Percentiles rank a stretch among this genome's conserved stretches.
These are phyloP conservation scores for Fistulinella prunicolor DNA, from an alignment of 768 basidiomycete species.

Conservation along the genomic window DNA sequence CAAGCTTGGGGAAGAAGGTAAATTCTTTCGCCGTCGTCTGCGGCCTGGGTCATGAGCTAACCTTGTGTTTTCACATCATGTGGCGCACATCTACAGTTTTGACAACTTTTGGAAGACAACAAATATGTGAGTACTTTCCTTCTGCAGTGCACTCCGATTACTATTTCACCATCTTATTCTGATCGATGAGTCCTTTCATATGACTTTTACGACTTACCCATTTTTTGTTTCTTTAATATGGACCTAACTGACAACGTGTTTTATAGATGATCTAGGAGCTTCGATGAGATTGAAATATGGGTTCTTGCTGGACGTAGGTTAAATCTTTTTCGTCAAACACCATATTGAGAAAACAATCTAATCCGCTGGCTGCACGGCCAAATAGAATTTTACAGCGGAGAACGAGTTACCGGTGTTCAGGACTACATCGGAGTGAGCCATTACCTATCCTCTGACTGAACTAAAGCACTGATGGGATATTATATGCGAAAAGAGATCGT, in stretches of 20 bases:
- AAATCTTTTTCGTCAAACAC: background rate
- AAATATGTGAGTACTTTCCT: constrained; percentile 57
- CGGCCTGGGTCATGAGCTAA: background rate
- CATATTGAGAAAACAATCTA: constrained; percentile 1
- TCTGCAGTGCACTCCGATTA: background rate
- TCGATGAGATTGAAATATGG: constrained; percentile 79
- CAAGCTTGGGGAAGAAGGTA: constrained; percentile 85
- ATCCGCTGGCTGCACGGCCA: constrained; percentile 17
- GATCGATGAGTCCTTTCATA: too few species aligned
- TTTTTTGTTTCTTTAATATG: background rate
- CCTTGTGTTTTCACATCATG: background rate
- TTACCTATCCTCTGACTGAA: too few species aligned
- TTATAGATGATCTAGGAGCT: constrained; percentile 59
- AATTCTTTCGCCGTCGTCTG: background rate
- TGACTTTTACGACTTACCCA: too few species aligned
- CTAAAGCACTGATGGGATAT: background rate
- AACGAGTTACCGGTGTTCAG: constrained; percentile 43
- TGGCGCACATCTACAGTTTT: constrained; percentile 44
- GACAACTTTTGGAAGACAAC: constrained; percentile 88
- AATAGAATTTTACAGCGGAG: constrained; percentile 56
- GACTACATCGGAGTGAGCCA: too few species aligned
- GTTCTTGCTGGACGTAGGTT: constrained; percentile 57
- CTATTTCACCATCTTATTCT: too few species aligned
- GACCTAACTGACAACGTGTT: background rate
- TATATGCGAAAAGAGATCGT: constrained; percentile 51